A percentile compares a stretch with the other conserved stretches of the same genome.
phyloP scores from a whole-genome alignment of 139 green algal genomes.

The Asterochloris erici region DNA sequence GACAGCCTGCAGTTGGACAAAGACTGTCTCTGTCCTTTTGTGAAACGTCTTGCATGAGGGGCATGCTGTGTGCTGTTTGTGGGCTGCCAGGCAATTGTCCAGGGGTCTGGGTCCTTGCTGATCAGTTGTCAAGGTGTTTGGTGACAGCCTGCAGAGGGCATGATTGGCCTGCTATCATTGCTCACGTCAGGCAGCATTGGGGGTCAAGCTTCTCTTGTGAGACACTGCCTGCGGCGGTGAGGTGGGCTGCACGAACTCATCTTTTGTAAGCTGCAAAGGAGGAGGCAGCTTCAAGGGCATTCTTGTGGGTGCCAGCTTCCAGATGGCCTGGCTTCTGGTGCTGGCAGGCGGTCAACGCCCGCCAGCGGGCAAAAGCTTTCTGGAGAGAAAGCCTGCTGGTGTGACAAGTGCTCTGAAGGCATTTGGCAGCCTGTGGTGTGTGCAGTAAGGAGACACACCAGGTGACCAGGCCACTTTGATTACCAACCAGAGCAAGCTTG shows the following conservation, averaged over 20 bases:
- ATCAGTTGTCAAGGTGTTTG: neutral
- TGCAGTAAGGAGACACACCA: neutral
- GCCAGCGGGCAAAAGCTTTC: no score
- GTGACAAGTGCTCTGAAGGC: neutral
- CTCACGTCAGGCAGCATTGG: neutral
- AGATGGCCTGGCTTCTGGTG: no score
- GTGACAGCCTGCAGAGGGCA: neutral
- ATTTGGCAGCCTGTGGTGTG: neutral
- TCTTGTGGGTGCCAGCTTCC: no score
- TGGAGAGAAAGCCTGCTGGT: neutral
- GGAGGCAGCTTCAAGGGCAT: no score
- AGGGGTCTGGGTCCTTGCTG: neutral
- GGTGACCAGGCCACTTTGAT: neutral
- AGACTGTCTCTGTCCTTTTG: neutral
- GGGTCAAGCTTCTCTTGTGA: no score
- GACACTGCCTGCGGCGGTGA: no score
- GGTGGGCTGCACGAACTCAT: no score
- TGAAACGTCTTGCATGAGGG: neutral
- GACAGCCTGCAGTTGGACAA: conserved; percentile 2
- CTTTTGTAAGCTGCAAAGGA: no score
- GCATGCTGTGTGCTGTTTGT: neutral
- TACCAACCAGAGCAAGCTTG: neutral
- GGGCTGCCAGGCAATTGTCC: neutral
- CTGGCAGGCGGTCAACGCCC: no score
- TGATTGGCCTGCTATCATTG: neutral